Base-by-base conservation (phyloP, 805 yeast species). In the Candida cerambycidarum region DNA sequence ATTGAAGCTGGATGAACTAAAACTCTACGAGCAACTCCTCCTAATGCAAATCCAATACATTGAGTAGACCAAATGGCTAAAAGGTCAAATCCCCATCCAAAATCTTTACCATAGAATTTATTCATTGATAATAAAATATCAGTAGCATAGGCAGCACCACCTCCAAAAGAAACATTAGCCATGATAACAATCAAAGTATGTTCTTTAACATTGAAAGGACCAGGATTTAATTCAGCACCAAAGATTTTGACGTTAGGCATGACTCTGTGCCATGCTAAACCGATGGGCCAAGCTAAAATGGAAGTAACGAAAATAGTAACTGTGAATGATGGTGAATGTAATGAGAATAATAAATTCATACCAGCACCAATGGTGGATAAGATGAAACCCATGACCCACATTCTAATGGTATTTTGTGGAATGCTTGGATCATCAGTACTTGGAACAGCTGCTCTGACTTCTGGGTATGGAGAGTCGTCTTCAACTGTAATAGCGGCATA, bases 1-100 rank as follows among this genome's bases (percentile, higher is more conserved):
- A 82, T 77, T n/a, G 79, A 66, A 4, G 82, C 73, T 4, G 89
- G 84, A 44, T 76, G 75, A 12, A 84, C 82, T 47, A 84, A 68
- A 27, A 81, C 67, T 49, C 76, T 72, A 49, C 83, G 69, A 31
- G 76, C 67, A 43, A 83, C 41, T 23, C 90, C 90, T 33, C 86
- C 87, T 40, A 80, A 59, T 19, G 85, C 82, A 48, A 80, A 79
- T 8, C 90, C 89, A 39, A 84, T 68, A 50, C 78, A 67, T 57
- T 83, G 88, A 29, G 84, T 73, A 11, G 84, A 71, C 38, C 61
- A 50, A 17, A 52, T 54, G 35, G 59, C 52, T 38, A 61, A 46
- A 18, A 50, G 51, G 37, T 58, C 58, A 42, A 56, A 61, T 0
- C 67, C 67, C 47, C 52, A 52, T 12, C 56, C 55, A 18, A 55